These are phyloP conservation scores for Chalara sp. DNA, from an alignment of 2,329 filamentous ascomycete species.

Conservation along the genomic window DNA sequence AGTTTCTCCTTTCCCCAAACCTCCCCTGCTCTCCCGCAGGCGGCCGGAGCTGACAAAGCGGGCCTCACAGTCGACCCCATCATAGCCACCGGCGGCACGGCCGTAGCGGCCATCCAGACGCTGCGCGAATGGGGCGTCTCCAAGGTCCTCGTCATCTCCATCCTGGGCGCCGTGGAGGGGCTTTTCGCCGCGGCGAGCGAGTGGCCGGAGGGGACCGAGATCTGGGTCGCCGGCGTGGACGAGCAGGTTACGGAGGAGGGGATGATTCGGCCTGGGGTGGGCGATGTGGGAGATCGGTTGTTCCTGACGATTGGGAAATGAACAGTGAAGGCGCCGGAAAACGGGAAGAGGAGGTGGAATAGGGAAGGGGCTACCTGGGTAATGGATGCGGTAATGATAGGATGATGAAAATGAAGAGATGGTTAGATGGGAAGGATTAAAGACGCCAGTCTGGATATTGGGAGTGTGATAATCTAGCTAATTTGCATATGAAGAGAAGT, in stretches of 20 bases:
- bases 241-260: slow-evolving; percentile 65
- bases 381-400: no score
- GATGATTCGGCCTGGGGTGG: slow-evolving; percentile 86
- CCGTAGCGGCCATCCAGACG: slow-evolving; percentile 82
- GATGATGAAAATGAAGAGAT: no score
- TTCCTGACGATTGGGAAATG: slow-evolving; percentile 85
- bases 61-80: slow-evolving; percentile 65
- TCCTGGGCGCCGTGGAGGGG: slow-evolving; percentile 70
- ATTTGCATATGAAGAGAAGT: no score
- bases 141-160: slow-evolving; percentile 66
- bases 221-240: slow-evolving; percentile 82
- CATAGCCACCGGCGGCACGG: slow-evolving; percentile 89
- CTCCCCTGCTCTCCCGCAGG: slow-evolving; percentile 50
- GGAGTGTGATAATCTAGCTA: no score
- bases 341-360: no score
- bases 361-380: no score
- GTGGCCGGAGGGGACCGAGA: slow-evolving; percentile 70
- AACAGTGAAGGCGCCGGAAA: neutral
- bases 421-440: no score
- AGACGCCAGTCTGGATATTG: no score
- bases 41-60: slow-evolving; percentile 44
- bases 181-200: slow-evolving; percentile 63
- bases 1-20: neutral
- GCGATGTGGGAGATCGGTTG: slow-evolving; percentile 84
- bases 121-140: slow-evolving; percentile 88